These are phyloP conservation scores for Saccharomyces hybrid DNA, from an alignment of 1,139 yeast genomes.

Conservation along the genomic window DNA sequence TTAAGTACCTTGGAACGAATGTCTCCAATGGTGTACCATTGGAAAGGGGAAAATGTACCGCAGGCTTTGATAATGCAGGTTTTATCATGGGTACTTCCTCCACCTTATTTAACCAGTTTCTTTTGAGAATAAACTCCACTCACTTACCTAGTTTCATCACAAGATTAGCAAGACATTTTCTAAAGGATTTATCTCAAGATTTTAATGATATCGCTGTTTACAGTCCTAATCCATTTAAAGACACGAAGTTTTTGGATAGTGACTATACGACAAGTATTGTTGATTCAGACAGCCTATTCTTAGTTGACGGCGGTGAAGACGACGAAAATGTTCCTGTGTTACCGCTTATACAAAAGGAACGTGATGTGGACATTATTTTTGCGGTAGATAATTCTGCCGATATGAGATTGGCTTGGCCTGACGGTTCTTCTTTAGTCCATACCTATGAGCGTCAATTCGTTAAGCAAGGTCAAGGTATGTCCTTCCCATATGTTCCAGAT, in stretches of 20 bases:
- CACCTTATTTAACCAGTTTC: slow-evolving; percentile 45
- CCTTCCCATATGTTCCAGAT: slow-evolving; percentile 81
- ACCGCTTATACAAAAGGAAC: slow-evolving; percentile 62
- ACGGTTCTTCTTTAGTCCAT: slow-evolving; percentile 57
- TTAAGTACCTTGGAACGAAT: slow-evolving; percentile 63
- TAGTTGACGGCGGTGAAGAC: slow-evolving; percentile 87
- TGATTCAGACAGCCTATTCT: slow-evolving; percentile 39
- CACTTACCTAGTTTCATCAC: slow-evolving; percentile 44
- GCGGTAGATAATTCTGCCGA: slow-evolving; percentile 82
- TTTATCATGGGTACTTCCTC: slow-evolving; percentile 71
- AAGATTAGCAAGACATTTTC: slow-evolving; percentile 38
- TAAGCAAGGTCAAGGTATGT: slow-evolving; percentile 50
- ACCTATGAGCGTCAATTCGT: slow-evolving; percentile 66
- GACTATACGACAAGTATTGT: slow-evolving; percentile 31
- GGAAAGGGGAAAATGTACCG: slow-evolving; percentile 38
- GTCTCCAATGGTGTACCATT: slow-evolving; percentile 47
- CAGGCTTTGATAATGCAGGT: slow-evolving; percentile 71
- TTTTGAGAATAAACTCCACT: slow-evolving; percentile 41
- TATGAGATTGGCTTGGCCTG: slow-evolving; percentile 59
- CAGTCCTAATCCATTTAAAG: slow-evolving; percentile 58
- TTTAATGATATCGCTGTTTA: slow-evolving; percentile 61
- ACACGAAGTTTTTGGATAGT: slow-evolving; percentile 39
- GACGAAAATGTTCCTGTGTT: slow-evolving; percentile 64
- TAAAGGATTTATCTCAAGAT: slow-evolving; percentile 38
- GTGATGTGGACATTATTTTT: slow-evolving; percentile 69